Evolutionary conservation across 1,284 basidiomycete genomes (phyloP).

Genomic region (Cryptococcus hybrid): DNA sequence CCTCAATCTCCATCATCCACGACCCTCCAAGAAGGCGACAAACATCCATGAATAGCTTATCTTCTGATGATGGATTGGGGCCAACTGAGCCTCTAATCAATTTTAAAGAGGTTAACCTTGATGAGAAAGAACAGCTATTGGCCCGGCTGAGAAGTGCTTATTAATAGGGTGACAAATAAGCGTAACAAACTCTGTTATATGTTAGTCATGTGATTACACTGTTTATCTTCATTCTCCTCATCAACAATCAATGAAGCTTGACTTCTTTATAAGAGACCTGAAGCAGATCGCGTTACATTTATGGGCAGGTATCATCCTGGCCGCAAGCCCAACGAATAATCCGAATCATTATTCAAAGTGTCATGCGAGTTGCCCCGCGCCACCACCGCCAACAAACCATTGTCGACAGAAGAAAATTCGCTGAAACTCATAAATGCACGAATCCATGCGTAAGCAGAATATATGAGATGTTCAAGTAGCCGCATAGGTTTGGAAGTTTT

Average conservation of each 20-base stretch:
- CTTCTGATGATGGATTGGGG: constrained; percentile 2
- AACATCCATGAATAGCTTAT: constrained; percentile 4
- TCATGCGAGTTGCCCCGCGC: too few species aligned
- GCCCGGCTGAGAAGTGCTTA: not conserved
- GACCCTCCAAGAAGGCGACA: constrained; percentile 2
- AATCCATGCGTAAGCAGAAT: too few species aligned
- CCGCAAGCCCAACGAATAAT: too few species aligned
- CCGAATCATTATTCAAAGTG: too few species aligned
- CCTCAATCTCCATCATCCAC: constrained; percentile 2
- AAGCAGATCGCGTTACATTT: not conserved
- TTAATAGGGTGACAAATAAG: not conserved
- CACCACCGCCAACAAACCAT: too few species aligned
- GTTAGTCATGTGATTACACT: not conserved
- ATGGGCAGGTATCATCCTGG: not conserved
- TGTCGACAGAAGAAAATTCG: too few species aligned
- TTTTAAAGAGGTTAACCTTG: constrained; percentile 19
- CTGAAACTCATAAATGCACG: too few species aligned
- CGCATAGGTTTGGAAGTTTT: too few species aligned
- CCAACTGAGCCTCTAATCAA: constrained; percentile 14
- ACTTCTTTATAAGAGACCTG: not conserved
- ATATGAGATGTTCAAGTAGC: too few species aligned
- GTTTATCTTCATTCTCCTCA: too few species aligned
- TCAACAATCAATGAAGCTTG: not conserved
- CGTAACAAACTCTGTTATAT: not conserved
- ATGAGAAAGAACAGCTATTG: constrained; percentile 16